Conservation (phyloP, 768 basidiomycete genomes). For the Tulasnella sp. region DNA sequence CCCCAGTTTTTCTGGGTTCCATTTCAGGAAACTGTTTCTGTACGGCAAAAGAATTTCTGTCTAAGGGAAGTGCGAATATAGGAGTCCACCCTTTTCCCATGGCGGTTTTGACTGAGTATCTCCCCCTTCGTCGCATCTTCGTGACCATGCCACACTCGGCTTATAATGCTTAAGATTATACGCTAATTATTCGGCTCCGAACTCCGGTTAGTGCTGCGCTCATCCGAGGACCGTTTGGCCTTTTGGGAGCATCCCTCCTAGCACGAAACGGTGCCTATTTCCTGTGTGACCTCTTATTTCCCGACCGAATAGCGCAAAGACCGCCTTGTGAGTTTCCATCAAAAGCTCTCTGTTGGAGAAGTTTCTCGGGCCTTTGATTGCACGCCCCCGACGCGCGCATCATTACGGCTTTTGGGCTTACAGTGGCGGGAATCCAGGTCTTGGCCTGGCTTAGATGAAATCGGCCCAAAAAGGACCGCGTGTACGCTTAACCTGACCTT, state of each 20-base stretch:
- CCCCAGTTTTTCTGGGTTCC: background rate
- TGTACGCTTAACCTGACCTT: slow-evolving; percentile 1
- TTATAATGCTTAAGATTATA: background rate
- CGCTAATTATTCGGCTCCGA: slow-evolving; percentile 2
- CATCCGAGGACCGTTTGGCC: background rate
- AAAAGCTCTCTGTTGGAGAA: background rate
- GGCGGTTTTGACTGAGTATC: background rate
- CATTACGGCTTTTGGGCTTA: slow-evolving; percentile 9
- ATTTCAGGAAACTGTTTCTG: background rate
- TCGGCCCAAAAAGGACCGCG: background rate
- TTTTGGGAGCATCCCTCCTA: background rate
- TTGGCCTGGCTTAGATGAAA: background rate
- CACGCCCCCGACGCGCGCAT: slow-evolving; percentile 1
- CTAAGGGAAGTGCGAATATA: background rate
- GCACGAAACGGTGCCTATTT: background rate
- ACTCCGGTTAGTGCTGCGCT: background rate
- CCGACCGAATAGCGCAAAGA: background rate
- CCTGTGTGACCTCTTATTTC: background rate
- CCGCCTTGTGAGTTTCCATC: background rate
- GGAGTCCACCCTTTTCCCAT: background rate
- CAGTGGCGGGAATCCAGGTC: background rate
- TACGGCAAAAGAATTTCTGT: background rate
- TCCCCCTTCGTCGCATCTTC: background rate
- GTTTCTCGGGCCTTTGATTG: background rate
- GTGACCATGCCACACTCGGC: background rate